Percentiles rank a stretch among this genome's conserved stretches.
Conservation (phyloP, 2,329 filamentous ascomycete species). For the Fusarium buharicum region DNA sequence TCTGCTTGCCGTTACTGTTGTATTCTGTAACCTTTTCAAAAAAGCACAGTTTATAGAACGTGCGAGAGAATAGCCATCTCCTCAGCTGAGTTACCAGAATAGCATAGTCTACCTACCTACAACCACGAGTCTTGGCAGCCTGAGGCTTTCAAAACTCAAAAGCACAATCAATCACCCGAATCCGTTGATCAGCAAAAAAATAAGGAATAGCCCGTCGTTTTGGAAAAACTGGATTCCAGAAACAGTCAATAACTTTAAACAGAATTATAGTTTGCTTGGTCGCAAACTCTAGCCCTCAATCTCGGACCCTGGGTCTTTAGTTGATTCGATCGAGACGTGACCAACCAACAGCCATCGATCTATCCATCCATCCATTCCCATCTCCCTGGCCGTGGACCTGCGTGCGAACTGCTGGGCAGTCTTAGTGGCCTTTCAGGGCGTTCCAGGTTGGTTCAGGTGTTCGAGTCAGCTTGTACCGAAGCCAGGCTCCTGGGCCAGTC, state of each 20-base stretch:
- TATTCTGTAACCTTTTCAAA: constrained; percentile 1
- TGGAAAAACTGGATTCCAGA: constrained; percentile 18
- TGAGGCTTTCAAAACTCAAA: constrained; percentile 11
- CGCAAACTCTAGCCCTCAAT: constrained; percentile 8
- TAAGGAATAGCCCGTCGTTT: background rate
- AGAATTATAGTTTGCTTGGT: constrained; percentile 1
- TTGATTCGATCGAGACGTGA: background rate
- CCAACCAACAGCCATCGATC: constrained; percentile 6
- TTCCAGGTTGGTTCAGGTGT: constrained; percentile 32
- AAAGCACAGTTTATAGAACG: constrained; percentile 19
- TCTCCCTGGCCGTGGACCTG: constrained; percentile 41
- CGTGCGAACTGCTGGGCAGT: constrained; percentile 23
- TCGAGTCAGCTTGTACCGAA: constrained; percentile 45
- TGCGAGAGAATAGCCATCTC: constrained; percentile 1
- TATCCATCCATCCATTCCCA: constrained; percentile 27
- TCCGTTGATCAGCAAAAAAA: constrained; percentile 9
- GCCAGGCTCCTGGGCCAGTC: constrained; percentile 45
- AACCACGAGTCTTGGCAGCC: constrained; percentile 20
- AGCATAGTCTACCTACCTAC: background rate
- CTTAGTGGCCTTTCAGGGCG: constrained; percentile 19
- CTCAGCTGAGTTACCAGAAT: constrained; percentile 13
- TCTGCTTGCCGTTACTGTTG: constrained; percentile 10
- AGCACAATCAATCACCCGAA: constrained; percentile 2
- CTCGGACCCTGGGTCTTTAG: constrained; percentile 24
- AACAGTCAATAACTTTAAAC: constrained; percentile 3